Evolutionary conservation across 192 early-diverging fungal genomes (phyloP), one percentile per base, ranked within the genome.

Genomic region (Backusella morwellensis): DNA sequence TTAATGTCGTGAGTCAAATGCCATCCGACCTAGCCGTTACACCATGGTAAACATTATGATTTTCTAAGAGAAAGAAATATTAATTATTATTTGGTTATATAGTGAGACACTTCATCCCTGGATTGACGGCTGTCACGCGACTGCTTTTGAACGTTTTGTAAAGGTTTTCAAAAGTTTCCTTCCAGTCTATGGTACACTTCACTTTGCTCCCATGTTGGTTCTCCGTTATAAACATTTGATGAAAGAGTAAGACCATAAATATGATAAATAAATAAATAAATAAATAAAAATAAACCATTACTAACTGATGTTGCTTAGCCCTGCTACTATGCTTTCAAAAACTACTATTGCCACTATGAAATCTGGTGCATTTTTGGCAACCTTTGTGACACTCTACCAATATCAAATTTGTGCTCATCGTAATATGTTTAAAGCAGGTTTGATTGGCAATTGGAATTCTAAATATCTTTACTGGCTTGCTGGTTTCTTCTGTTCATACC

Each of bases 201-300:
- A 95, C 73, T 86, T 91, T 80, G 92, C 94, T 0, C 92, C 94
- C 1, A 82, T 93, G 82, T 47, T 95, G 11, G 75, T 92, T 12
- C 82, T 95, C 42, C 86, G 91, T 75, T 74, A 83, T 6, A 82
- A 88, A 41, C 75, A 81, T 50, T 84, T 95, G 6, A 50, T 89
- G 50, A 85, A 86, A 70, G 82, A 88, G 92, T 91, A 86, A 86
- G 88, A 74, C 26, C 26, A 21, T 54, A 44, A 1, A 38, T 1
- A 14, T 66, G 8, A 41, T 35, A 4, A 29, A 26, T 15, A 42
- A 42, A 44, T 14, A 44, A 6, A 17, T 50, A 29, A 4, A 29
- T n/a, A n/a, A n/a, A n/a, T n/a, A 26, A 26, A 42, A 42, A 42
- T 0, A 42, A 6, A 17, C 21, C 47, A 50, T 50, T 82, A 17